Conservation (phyloP, 495 filamentous ascomycete species). For the Aspergillus sclerotiicarbonarius region DNA sequence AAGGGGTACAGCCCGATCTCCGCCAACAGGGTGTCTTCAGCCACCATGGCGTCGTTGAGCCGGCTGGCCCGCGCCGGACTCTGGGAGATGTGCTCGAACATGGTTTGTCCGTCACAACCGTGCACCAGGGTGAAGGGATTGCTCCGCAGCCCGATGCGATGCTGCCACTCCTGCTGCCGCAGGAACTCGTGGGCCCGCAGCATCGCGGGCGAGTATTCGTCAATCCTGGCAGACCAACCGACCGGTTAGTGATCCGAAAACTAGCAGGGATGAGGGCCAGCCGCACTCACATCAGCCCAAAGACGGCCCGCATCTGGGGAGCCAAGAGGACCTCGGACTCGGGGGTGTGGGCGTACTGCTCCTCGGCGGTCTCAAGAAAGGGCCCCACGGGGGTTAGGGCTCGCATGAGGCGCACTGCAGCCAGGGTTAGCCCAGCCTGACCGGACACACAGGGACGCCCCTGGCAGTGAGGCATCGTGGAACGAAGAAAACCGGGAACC, state of each 20-base stretch:
- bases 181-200: constrained; percentile 12
- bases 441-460: too few relatives aligned
- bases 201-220: constrained; percentile 7
- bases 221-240: neutral
- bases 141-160: neutral
- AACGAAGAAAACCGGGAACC: too few relatives aligned
- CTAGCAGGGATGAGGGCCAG: neutral
- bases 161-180: constrained; percentile 4
- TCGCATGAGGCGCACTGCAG: constrained; percentile 15
- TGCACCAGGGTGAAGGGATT: constrained; percentile 9
- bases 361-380: constrained; percentile 6
- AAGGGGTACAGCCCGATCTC: constrained; percentile 13
- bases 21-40: neutral
- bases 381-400: constrained; percentile 4
- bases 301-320: constrained; percentile 3
- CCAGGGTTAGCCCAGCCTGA: neutral
- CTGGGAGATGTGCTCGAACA: constrained; percentile 14
- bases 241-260: neutral
- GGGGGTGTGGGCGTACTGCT: constrained; percentile 12
- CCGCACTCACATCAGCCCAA: neutral
- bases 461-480: too few relatives aligned
- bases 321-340: constrained; percentile 9
- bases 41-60: constrained; percentile 8
- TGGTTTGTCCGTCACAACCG: constrained; percentile 9
- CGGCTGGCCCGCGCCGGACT: constrained; percentile 1